Base-by-base conservation (phyloP, 2,329 filamentous ascomycete genomes). In the Metarhizium humberi region DNA sequence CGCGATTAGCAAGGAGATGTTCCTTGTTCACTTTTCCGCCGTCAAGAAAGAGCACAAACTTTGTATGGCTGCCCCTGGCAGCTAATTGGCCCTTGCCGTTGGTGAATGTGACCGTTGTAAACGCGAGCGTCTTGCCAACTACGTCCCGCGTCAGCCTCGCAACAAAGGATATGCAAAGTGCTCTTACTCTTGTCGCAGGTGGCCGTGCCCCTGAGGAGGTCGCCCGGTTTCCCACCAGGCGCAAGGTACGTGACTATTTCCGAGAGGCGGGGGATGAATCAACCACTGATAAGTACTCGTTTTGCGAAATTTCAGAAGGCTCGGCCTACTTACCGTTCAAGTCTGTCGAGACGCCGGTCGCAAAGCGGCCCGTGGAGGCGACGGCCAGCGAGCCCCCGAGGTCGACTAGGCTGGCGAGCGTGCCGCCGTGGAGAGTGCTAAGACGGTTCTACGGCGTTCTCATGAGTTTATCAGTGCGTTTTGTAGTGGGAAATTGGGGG, bases 401-500 rank as follows among this genome's bases (percentile, higher is more conserved):
- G 58, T 86, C 84, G 32, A 86, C 85, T 72, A 92, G 85, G 66
- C 84, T 88, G 3, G 88, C 88, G 32, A 92, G 84, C 0, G 88
- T 89, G 4, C 88, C 88, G 18, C 88, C 88, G 63, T 92, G 88
- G 32, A 92, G 78, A 40, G 86, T 91, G 53, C 84, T 80, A 0
- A 92, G 75, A 1, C 88, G 84, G 65, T 92, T 92, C 86, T 91
- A 25, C 0, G 0, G 6, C 4, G 4, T 25, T 25, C 25, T 25
- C 25, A 1, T 25, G 25, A 25, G 25, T 25, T 25, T 25, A 25
- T 25, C 25, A 4, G 25, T 25, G 25, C 7, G 16, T 16, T 42
- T 42, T 18, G n/a, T 45, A n/a, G n/a, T 6, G 7, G 38, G 38
- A 0, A 6, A 11, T 6, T 54, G 3, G 40, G 20, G 25, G n/a